A percentile compares a stretch with the other conserved stretches of the same genome.
These are phyloP conservation scores for Auricularia heimuer DNA, from an alignment of 768 basidiomycete genomes.

Conservation along the genomic window DNA sequence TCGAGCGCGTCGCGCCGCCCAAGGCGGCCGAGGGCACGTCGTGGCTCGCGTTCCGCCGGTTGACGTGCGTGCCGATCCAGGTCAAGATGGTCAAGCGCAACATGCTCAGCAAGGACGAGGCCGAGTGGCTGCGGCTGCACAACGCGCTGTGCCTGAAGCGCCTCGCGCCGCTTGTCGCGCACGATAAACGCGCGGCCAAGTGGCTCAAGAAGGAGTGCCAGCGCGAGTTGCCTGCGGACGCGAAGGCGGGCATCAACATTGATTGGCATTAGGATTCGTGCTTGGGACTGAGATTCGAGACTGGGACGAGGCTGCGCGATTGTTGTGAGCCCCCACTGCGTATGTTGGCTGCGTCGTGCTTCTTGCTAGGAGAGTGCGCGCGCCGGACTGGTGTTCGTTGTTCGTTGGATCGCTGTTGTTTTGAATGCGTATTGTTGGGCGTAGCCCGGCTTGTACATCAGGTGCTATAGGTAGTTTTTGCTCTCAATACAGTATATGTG, in stretches of 20 bases:
- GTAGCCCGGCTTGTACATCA: no score
- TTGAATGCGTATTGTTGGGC: no score
- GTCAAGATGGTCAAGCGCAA: conserved; percentile 77
- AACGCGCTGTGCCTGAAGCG: conserved; percentile 62
- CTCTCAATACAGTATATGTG: no score
- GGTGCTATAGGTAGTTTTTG: no score
- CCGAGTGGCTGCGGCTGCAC: conserved; percentile 82
- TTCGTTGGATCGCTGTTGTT: no score
- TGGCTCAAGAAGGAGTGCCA: conserved; percentile 61
- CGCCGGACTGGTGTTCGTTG: no score
- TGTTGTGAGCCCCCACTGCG: no score
- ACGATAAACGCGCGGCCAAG: conserved; percentile 71
- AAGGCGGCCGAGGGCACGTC: conserved; percentile 42
- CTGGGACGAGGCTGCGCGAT: no score
- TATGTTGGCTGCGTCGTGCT: no score
- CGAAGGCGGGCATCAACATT: not conserved
- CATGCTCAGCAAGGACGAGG: conserved; percentile 81
- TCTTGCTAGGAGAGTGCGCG: no score
- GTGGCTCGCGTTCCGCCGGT: conserved; percentile 86
- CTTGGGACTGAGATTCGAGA: no score
- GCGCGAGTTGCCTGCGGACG: not conserved
- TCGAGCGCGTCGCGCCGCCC: conserved; percentile 43
- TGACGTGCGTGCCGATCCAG: conserved; percentile 92
- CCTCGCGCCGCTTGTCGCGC: conserved; percentile 55
- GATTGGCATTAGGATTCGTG: not conserved